A percentile compares a stretch with the other conserved stretches of the same genome.
These are phyloP conservation scores for Populus deltoides DNA, from an alignment of 345 rosid genomes.

Conservation along the genomic window DNA sequence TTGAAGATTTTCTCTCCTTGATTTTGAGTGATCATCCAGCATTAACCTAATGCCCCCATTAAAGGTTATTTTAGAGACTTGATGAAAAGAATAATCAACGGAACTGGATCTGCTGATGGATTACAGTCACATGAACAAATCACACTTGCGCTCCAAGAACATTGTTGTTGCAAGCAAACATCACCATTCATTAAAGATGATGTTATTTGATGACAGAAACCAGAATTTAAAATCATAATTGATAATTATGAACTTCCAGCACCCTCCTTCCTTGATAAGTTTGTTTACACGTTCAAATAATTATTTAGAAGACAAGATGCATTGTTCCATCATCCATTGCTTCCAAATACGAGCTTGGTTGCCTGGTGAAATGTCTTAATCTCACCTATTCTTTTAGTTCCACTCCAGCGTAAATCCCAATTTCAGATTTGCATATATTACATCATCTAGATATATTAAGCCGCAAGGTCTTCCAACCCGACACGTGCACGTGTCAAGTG, in stretches of 20 bases:
- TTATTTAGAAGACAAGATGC: background rate
- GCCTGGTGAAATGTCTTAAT: background rate
- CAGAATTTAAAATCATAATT: background rate
- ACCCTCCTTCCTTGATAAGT: background rate
- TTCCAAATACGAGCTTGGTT: background rate
- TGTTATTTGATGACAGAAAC: background rate
- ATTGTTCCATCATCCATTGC: too few relatives aligned
- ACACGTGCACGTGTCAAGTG: constrained; percentile 2
- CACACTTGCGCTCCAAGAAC: background rate
- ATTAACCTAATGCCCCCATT: background rate
- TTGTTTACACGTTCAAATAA: background rate
- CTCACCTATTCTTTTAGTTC: background rate
- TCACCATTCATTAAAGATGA: background rate
- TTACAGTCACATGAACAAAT: background rate
- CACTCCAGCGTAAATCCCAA: background rate
- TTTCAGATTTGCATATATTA: background rate
- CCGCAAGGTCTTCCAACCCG: background rate
- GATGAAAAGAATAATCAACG: background rate
- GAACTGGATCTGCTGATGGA: background rate
- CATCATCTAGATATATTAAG: background rate
- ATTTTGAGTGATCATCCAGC: background rate
- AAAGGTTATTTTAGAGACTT: background rate
- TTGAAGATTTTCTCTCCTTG: background rate
- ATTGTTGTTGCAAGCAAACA: background rate
- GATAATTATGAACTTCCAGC: background rate